phyloP scores from a whole-genome alignment of 441 rosid genomes.

The Gossypium trilobum region DNA sequence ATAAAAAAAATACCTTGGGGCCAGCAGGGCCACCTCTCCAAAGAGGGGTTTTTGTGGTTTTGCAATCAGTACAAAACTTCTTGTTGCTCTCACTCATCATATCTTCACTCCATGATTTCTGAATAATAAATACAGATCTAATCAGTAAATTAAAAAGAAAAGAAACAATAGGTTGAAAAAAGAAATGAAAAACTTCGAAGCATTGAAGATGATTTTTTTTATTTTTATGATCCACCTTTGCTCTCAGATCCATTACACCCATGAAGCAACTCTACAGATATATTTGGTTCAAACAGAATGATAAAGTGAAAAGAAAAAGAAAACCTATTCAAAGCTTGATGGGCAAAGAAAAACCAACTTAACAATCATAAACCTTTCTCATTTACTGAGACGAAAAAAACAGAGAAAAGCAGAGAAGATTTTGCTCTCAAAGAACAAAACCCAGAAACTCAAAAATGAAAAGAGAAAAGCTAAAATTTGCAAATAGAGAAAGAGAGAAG shows the following conservation, averaged over 20 bases:
- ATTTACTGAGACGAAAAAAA: not conserved
- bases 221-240: conserved; percentile 4
- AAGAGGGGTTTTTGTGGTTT: conserved; percentile 75
- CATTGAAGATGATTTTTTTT: not conserved
- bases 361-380: not conserved
- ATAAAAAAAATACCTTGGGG: conserved; percentile 47
- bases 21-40: conserved; percentile 95
- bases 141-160: not conserved
- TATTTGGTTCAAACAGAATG: not conserved
- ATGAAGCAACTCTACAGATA: not conserved
- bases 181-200: not conserved
- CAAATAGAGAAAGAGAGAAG: not conserved
- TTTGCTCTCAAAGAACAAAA: not conserved
- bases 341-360: not conserved
- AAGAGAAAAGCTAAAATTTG: not conserved
- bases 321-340: not conserved
- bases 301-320: not conserved
- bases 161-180: not conserved
- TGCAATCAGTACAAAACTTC: conserved; percentile 59
- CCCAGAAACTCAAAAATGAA: not conserved
- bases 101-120: conserved; percentile 26
- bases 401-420: not conserved
- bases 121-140: not conserved
- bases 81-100: conserved; percentile 22
- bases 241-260: conserved; percentile 18